Evolutionary conservation across 1,284 basidiomycete species (phyloP).

Genomic region (Trametes hirsuta): DNA sequence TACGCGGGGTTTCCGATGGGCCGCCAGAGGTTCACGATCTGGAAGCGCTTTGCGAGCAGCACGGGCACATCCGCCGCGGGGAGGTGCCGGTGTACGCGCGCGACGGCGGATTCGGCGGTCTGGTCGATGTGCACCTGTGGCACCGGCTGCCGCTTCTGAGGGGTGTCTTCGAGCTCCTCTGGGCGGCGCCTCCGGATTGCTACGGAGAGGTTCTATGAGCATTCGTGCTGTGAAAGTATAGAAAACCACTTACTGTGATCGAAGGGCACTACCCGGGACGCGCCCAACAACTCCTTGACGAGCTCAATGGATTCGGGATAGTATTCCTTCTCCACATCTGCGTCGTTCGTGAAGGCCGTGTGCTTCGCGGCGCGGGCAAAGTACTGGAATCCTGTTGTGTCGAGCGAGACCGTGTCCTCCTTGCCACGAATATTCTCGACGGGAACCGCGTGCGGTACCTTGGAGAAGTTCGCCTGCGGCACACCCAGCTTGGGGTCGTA

Average conservation of each 20-base stretch:
- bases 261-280: constrained; percentile 59
- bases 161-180: constrained; percentile 41
- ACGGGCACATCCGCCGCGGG: constrained; percentile 49
- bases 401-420: constrained; percentile 50
- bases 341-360: constrained; percentile 49
- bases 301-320: constrained; percentile 63
- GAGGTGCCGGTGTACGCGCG: constrained; percentile 57
- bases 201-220: constrained; percentile 18
- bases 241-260: constrained; percentile 57
- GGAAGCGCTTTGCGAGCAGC: constrained; percentile 52
- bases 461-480: constrained; percentile 28
- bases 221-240: background rate
- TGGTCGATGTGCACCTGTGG: constrained; percentile 56
- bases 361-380: constrained; percentile 45
- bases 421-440: constrained; percentile 63
- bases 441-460: constrained; percentile 34
- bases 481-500: constrained; percentile 27
- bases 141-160: constrained; percentile 54
- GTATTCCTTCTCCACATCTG: constrained; percentile 54
- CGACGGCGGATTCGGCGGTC: constrained; percentile 47
- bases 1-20: constrained; percentile 57
- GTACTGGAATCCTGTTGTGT: constrained; percentile 61
- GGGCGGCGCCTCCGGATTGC: constrained; percentile 51
- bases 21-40: constrained; percentile 77
- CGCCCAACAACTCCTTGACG: constrained; percentile 64